Evolutionary conservation across 2,329 filamentous ascomycete genomes (phyloP).

Genomic region (Dothideomycetes sp.): DNA sequence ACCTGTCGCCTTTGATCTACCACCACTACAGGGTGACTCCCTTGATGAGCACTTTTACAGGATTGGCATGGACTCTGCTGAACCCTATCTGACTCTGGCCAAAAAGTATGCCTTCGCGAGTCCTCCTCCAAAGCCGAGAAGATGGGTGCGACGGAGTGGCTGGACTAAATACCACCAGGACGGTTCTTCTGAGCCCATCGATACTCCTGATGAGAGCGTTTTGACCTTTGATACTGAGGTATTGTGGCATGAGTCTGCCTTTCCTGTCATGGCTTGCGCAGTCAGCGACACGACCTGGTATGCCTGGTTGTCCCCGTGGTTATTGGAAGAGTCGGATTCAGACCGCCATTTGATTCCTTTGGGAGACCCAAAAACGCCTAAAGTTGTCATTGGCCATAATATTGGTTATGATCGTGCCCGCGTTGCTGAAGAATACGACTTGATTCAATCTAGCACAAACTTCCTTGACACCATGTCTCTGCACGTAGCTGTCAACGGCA

Average conservation of each 20-base stretch:
- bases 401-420: constrained; percentile 89
- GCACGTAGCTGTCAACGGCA: constrained; percentile 94
- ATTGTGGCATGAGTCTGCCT: constrained; percentile 86
- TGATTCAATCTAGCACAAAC: constrained; percentile 70
- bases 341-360: constrained; percentile 77
- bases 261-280: constrained; percentile 94
- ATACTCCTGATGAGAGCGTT: constrained; percentile 68
- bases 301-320: constrained; percentile 92
- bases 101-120: constrained; percentile 59
- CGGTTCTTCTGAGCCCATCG: constrained; percentile 60
- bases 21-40: constrained; percentile 63
- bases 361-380: constrained; percentile 60
- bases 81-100: constrained; percentile 68
- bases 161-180: constrained; percentile 89
- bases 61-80: constrained; percentile 74
- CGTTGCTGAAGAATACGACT: constrained; percentile 76
- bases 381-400: constrained; percentile 87
- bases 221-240: constrained; percentile 94
- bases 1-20: constrained; percentile 80
- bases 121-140: constrained; percentile 48
- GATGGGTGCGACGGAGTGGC: constrained; percentile 71
- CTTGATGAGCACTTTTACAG: constrained; percentile 92
- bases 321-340: constrained; percentile 68
- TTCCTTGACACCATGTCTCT: constrained; percentile 98
- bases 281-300: constrained; percentile 89